phyloP scores from a whole-genome alignment of 768 basidiomycete genomes.

The Lactarius akahatsu region DNA sequence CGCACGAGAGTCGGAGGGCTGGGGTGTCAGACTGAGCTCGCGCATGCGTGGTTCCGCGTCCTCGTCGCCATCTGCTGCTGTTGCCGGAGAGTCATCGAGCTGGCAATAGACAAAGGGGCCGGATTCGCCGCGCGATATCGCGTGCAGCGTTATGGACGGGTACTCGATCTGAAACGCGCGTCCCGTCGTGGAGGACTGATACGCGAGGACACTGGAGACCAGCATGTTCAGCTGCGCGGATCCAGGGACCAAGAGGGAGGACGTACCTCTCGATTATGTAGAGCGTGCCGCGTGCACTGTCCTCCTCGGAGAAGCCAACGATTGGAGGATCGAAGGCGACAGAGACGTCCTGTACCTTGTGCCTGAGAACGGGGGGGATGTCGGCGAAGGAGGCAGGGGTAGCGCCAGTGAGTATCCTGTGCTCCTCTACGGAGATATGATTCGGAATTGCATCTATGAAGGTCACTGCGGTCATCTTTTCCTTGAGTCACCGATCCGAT shows the following conservation, averaged over 20 bases:
- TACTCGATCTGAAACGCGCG: conserved; percentile 84
- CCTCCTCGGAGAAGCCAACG: conserved; percentile 54
- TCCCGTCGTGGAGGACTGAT: conserved; percentile 65
- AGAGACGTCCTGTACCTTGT: conserved; percentile 69
- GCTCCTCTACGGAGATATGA: conserved; percentile 63
- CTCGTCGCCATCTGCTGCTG: conserved; percentile 40
- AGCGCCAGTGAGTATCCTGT: conserved; percentile 61
- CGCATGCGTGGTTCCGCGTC: conserved; percentile 56
- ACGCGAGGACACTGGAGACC: conserved; percentile 62
- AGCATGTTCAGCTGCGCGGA: conserved; percentile 13
- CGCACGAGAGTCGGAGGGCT: conserved; percentile 58
- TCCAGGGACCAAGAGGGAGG: conserved; percentile 22
- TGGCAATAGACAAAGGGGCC: conserved; percentile 89
- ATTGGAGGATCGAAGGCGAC: conserved; percentile 68
- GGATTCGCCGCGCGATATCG: conserved; percentile 70
- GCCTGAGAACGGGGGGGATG: conserved; percentile 80
- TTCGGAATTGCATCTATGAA: conserved; percentile 44
- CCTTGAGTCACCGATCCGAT: not conserved
- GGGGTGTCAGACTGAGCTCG: conserved; percentile 77
- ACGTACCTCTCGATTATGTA: conserved; percentile 83
- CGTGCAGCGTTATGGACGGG: conserved; percentile 90
- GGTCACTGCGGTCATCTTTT: conserved; percentile 34
- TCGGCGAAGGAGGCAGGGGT: conserved; percentile 84
- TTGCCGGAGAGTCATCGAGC: conserved; percentile 64
- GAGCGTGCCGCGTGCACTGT: conserved; percentile 61